These are phyloP conservation scores for Gaeumannomyces sp. DNA, from an alignment of 2,329 filamentous ascomycete genomes.

Conservation along the genomic window DNA sequence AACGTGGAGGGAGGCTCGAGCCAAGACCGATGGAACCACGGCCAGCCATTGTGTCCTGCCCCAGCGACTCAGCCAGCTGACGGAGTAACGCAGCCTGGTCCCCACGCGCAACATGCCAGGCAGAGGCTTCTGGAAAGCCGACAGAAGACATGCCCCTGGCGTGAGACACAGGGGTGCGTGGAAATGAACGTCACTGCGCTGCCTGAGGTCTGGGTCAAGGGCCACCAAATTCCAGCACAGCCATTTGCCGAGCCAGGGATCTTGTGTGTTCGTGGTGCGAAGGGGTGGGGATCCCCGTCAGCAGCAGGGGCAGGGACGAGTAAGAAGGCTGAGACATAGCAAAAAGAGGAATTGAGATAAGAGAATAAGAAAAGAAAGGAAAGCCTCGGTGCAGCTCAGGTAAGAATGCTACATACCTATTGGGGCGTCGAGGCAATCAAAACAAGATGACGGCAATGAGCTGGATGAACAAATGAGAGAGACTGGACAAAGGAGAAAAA, in stretches of 20 bases:
- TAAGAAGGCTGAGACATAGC: conserved; percentile 10
- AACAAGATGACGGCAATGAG: background rate
- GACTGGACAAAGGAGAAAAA: conserved; percentile 17
- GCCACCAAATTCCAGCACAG: background rate
- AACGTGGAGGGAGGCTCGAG: background rate
- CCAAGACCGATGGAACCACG: background rate
- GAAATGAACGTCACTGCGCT: conserved; percentile 1
- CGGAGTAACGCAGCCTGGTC: background rate
- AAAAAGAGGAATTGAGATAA: conserved; percentile 11
- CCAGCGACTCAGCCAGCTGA: background rate
- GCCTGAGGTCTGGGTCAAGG: background rate
- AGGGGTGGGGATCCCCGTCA: background rate
- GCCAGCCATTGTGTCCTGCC: background rate
- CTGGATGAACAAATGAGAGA: background rate
- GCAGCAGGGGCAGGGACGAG: background rate
- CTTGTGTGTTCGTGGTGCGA: background rate
- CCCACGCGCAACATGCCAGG: background rate
- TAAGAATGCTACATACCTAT: conserved; percentile 3
- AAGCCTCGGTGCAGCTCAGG: background rate
- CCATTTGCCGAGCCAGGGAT: conserved; percentile 1
- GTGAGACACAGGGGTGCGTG: background rate
- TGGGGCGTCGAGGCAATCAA: background rate
- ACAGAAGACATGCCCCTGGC: background rate
- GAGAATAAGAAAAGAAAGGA: conserved; percentile 12
- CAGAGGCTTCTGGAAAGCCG: background rate